Percentiles rank a stretch among this genome's conserved stretches.
Evolutionary conservation across 768 basidiomycete genomes (phyloP).

Genomic region (Dentipellis fragilis): DNA sequence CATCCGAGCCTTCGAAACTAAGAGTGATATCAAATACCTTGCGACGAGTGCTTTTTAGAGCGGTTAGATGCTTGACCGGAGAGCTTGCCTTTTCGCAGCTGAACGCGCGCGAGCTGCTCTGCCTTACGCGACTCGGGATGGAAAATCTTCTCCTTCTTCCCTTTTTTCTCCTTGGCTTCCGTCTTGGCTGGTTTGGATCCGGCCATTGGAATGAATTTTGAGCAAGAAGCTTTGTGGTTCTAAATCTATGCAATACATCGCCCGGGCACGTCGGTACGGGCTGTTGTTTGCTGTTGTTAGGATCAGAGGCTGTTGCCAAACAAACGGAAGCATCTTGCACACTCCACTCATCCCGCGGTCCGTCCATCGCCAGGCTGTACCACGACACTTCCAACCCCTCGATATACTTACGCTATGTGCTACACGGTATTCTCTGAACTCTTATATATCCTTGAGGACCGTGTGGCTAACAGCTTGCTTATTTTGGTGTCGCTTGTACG

Average conservation of each 20-base stretch:
- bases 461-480: no score
- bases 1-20: conserved; percentile 1
- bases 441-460: no score
- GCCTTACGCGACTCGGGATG: conserved; percentile 84
- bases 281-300: neutral
- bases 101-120: conserved; percentile 56
- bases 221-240: neutral
- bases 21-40: conserved; percentile 30
- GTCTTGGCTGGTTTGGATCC: conserved; percentile 22
- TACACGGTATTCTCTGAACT: no score
- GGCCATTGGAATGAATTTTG: conserved; percentile 11
- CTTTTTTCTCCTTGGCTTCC: conserved; percentile 17
- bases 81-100: conserved; percentile 61
- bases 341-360: no score
- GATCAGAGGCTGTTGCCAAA: neutral
- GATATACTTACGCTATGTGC: no score
- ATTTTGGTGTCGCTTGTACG: no score
- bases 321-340: neutral
- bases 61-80: conserved; percentile 46
- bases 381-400: no score
- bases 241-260: neutral
- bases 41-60: conserved; percentile 40
- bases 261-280: neutral
- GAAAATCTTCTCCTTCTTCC: conserved; percentile 69
- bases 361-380: no score